Base-by-base conservation (phyloP, 1,139 yeast species). In the Scheffersomyces segobiensis region DNA sequence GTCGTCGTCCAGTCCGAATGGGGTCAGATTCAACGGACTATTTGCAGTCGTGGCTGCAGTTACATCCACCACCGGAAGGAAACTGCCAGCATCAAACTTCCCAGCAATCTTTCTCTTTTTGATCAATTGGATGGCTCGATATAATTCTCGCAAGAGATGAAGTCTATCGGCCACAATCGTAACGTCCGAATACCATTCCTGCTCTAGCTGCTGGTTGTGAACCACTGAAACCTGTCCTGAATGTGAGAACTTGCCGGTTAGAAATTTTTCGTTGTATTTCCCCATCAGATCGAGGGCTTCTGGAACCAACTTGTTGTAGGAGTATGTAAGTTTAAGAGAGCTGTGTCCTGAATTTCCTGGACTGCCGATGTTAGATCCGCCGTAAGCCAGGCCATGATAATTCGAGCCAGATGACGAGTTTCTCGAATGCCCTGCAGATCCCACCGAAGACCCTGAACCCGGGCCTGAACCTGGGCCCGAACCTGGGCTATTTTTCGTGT, bases 111-210 rank as follows among this genome's bases (percentile, higher is more conserved):
- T 68, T 52, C 62, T 60, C 57, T 65, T 69, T 56, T 73, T 71
- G 52, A 71, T 60, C 14, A 62, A 53, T 53, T 69, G 75, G 12
- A 76, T 67, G 1, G 76, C 60, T 53, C 66, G 68, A 59, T 73
- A 75, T 0, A 71, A 66, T 55, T 77, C 80, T 56, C 71, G 70
- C 52, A 78, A 64, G 26, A 75, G 66, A 58, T 69, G 71, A 24
- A 78, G 63, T 55, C 77, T 61, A 55, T 72, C 73, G 53, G 73
- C 66, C 6, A 77, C 71, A 48, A 64, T 65, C 53, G 67, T 65
- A 5, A 72, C 62, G 58, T 70, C 69, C 39, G 65, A 62, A 49
- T 67, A 57, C 80, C 80, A 77, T 39, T 65, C 65, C 22, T 63
- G 55, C 50, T 65, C 69, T 3, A 57, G 51, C 48, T 53, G 56